Conservation (phyloP, 805 yeast genomes). For the Wickerhamomyces mucosus region DNA sequence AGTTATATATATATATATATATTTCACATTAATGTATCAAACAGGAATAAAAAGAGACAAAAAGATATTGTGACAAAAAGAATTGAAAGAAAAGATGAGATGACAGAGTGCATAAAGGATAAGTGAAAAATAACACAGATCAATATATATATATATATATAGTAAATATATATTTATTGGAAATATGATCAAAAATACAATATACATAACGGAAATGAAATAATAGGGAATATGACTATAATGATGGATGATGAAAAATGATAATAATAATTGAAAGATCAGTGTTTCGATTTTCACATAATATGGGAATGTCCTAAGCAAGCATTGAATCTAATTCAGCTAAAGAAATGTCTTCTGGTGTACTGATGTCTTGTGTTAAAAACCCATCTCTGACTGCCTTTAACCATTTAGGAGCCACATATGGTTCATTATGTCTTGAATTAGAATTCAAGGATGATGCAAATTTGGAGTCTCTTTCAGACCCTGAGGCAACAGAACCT, state of each 20-base stretch:
- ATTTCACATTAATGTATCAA: no score
- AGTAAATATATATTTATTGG: no score
- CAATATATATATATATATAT: no score
- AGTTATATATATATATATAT: no score
- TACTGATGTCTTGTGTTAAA: slow-evolving; percentile 63
- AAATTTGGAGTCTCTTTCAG: slow-evolving; percentile 7
- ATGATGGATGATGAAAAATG: not conserved
- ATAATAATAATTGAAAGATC: not conserved
- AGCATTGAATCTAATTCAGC: slow-evolving; percentile 56
- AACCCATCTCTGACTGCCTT: slow-evolving; percentile 70
- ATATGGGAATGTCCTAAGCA: slow-evolving; percentile 3
- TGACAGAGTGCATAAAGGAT: no score
- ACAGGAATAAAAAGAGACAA: no score
- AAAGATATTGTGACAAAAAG: no score
- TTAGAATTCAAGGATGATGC: slow-evolving; percentile 4
- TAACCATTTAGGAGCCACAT: slow-evolving; percentile 53
- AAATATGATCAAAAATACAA: no score
- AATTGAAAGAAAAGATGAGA: no score
- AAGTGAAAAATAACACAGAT: no score
- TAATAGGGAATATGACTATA: not conserved
- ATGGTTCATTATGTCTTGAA: slow-evolving; percentile 17
- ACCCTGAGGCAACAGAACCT: slow-evolving; percentile 24
- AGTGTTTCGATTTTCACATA: not conserved
- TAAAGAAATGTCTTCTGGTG: slow-evolving; percentile 70
- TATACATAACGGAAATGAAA: no score